Evolutionary conservation across 306 rosid species (phyloP).

Genomic region (Cercis canadensis): DNA sequence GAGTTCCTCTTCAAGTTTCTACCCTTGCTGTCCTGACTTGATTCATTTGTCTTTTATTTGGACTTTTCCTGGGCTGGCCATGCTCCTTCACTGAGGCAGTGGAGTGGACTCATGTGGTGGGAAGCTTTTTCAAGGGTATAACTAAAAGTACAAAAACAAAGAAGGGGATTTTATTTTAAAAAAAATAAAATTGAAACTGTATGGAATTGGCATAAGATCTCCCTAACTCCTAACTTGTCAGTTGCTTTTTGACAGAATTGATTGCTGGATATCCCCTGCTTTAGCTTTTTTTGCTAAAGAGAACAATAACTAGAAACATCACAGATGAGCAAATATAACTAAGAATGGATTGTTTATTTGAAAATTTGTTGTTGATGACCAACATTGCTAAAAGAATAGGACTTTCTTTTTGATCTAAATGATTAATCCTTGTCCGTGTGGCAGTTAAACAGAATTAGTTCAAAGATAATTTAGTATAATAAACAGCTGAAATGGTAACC

Average conservation of each 20-base stretch:
- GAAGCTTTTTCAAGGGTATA: conserved; percentile 1
- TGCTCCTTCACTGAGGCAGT: conserved; percentile 15
- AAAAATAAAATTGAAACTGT: neutral
- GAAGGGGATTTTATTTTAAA: no score
- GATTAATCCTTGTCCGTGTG: neutral
- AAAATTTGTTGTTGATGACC: neutral
- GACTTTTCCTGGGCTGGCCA: neutral
- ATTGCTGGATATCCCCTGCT: neutral
- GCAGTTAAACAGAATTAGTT: neutral
- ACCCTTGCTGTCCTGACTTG: neutral
- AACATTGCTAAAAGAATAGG: neutral
- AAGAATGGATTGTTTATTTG: neutral
- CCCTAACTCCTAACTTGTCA: neutral
- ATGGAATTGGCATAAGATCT: conserved; percentile 4
- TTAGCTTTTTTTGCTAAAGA: neutral
- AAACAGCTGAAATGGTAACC: neutral
- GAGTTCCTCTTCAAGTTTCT: conserved; percentile 1
- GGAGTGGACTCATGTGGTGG: neutral
- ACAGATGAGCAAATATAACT: no score
- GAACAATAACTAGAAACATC: neutral
- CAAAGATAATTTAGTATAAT: neutral
- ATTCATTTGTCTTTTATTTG: no score
- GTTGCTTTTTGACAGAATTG: conserved; percentile 13
- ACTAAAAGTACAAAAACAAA: neutral
- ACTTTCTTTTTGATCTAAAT: neutral